Percentiles rank a stretch among this genome's conserved stretches.
Conservation (phyloP, 2,329 filamentous ascomycete species). For the Madurella fahalii region DNA sequence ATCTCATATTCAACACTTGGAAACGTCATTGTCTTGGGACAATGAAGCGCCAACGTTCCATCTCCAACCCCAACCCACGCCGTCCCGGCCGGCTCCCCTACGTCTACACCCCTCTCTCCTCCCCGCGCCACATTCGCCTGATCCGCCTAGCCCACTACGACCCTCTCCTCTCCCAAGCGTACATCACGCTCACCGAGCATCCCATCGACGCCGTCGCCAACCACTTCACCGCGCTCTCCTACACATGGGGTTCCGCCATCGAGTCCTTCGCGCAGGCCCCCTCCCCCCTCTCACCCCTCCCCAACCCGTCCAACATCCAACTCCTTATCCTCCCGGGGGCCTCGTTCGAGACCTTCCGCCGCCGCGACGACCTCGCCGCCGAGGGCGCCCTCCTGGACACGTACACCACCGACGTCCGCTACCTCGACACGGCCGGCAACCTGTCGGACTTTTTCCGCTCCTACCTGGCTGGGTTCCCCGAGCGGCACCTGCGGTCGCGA, state of each 20-base stretch:
- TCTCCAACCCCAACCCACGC: neutral
- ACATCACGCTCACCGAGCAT: constrained; percentile 3
- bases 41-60: constrained; percentile 1
- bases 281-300: neutral
- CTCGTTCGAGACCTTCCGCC: constrained; percentile 6
- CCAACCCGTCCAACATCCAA: constrained; percentile 1
- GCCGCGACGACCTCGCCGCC: constrained; percentile 6
- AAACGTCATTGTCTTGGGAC: neutral
- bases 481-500: neutral
- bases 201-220: constrained; percentile 6
- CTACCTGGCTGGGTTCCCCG: constrained; percentile 5
- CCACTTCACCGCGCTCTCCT: constrained; percentile 16
- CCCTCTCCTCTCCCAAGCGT: constrained; percentile 1
- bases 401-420: constrained; percentile 4
- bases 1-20: no score
- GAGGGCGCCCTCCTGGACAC: constrained; percentile 3
- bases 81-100: constrained; percentile 3
- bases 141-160: constrained; percentile 8
- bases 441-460: constrained; percentile 10
- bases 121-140: constrained; percentile 11
- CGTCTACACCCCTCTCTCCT: constrained; percentile 10
- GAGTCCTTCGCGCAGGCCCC: constrained; percentile 1
- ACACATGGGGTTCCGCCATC: constrained; percentile 15
- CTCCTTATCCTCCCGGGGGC: constrained; percentile 4
- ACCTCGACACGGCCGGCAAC: constrained; percentile 2